These are phyloP conservation scores for Penicillium sp. DNA, from an alignment of 2,329 filamentous ascomycete genomes.

Conservation along the genomic window DNA sequence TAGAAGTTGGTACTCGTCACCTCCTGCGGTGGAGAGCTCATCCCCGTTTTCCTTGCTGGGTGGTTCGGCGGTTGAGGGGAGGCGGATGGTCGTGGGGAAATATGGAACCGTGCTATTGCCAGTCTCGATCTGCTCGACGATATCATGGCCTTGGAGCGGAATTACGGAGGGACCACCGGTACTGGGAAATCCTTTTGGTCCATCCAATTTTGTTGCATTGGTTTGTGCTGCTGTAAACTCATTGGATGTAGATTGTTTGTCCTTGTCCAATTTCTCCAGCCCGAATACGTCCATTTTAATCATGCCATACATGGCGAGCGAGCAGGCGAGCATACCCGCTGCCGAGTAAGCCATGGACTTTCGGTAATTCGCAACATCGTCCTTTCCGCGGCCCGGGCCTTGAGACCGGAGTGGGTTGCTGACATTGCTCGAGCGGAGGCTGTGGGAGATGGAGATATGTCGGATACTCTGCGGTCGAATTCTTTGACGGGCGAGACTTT, in stretches of 20 bases:
- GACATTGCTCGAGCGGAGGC: conserved; percentile 23
- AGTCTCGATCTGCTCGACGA: conserved; percentile 69
- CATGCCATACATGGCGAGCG: conserved; percentile 38
- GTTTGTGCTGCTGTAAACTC: conserved; percentile 7
- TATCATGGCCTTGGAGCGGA: conserved; percentile 48
- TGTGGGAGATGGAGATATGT: conserved; percentile 25
- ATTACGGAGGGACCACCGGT: conserved; percentile 29
- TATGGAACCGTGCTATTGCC: conserved; percentile 72
- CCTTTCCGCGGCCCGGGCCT: conserved; percentile 7
- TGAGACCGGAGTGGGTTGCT: conserved; percentile 28
- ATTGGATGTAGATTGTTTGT: conserved; percentile 3
- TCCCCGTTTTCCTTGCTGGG: conserved; percentile 34
- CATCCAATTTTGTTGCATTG: conserved; percentile 37
- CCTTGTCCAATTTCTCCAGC: conserved; percentile 20
- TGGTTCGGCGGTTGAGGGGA: conserved; percentile 47
- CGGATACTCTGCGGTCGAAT: conserved; percentile 9
- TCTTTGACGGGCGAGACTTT: conserved; percentile 22
- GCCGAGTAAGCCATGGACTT: conserved; percentile 33
- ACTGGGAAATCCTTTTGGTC: conserved; percentile 34
- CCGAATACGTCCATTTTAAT: conserved; percentile 37
- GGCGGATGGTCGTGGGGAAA: conserved; percentile 66
- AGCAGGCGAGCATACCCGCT: conserved; percentile 37
- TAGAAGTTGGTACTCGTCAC: conserved; percentile 70
- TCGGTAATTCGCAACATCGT: conserved; percentile 24
- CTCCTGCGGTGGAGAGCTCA: conserved; percentile 33